Percentiles rank a stretch among this genome's conserved stretches.
These are phyloP conservation scores for Tuber brumale DNA, from an alignment of 495 filamentous ascomycete genomes.

Conservation along the genomic window DNA sequence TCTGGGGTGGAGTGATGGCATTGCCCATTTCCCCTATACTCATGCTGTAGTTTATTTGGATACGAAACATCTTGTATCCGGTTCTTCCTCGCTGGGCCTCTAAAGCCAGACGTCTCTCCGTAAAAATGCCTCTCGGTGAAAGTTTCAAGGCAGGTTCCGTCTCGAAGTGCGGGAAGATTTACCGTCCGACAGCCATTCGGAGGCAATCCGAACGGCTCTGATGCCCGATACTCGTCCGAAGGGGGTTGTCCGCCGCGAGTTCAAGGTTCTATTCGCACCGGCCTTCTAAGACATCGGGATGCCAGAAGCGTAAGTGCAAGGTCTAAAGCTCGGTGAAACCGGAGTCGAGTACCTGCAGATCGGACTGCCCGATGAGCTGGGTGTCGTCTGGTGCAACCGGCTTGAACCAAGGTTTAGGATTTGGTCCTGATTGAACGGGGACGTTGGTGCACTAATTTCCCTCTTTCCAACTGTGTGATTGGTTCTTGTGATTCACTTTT, in stretches of 20 bases:
- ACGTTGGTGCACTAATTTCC: background rate
- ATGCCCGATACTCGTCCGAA: background rate
- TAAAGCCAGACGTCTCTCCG: background rate
- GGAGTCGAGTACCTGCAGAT: background rate
- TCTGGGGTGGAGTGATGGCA: background rate
- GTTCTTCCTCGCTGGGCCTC: background rate
- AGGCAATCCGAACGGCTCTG: background rate
- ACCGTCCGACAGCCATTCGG: background rate
- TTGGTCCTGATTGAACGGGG: background rate
- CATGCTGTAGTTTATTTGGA: background rate
- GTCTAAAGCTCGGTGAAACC: background rate
- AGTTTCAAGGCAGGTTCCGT: background rate
- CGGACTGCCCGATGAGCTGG: background rate
- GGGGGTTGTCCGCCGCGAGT: background rate
- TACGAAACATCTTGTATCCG: background rate
- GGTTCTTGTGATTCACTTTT: background rate
- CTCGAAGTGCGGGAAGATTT: background rate
- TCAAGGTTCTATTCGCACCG: background rate
- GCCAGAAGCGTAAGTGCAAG: background rate
- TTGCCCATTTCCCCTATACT: background rate
- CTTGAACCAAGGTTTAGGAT: background rate
- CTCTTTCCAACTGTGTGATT: background rate
- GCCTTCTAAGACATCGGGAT: background rate
- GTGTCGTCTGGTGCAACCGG: background rate
- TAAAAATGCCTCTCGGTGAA: background rate